These are phyloP conservation scores for Oleoguttula mirabilis DNA, from an alignment of 495 filamentous ascomycete genomes.

Conservation along the genomic window DNA sequence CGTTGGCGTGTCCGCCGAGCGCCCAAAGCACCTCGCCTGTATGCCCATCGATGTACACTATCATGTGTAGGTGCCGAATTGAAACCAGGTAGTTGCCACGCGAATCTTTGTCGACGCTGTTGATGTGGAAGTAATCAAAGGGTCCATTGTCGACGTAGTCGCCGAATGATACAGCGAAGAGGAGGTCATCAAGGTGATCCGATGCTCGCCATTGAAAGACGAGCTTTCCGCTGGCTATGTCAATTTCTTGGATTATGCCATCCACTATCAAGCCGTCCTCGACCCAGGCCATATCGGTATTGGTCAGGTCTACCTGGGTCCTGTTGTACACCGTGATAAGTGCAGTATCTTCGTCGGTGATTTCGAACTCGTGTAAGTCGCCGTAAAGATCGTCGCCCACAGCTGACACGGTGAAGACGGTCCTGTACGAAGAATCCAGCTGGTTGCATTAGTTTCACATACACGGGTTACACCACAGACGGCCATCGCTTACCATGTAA, in stretches of 20 bases:
- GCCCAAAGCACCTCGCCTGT: conserved; percentile 47
- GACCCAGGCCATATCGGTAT: conserved; percentile 31
- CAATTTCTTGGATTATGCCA: conserved; percentile 39
- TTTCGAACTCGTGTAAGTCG: conserved; percentile 17
- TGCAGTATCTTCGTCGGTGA: conserved; percentile 12
- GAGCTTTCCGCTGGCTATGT: conserved; percentile 38
- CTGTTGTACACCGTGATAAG: conserved; percentile 6
- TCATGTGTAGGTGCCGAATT: conserved; percentile 42
- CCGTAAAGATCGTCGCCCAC: conserved; percentile 11
- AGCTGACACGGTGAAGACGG: conserved; percentile 28
- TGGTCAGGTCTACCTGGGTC: conserved; percentile 32
- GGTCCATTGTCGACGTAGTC: conserved; percentile 19
- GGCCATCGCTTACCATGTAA: no score
- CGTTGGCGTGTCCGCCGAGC: conserved; percentile 34
- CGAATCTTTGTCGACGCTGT: conserved; percentile 45
- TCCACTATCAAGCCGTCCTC: conserved; percentile 25
- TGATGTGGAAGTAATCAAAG: conserved; percentile 56
- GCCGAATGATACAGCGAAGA: conserved; percentile 31
- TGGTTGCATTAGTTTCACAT: no score
- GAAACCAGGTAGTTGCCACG: conserved; percentile 49
- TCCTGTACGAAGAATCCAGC: conserved; percentile 38
- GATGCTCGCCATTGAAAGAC: conserved; percentile 43
- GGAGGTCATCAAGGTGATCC: conserved; percentile 36
- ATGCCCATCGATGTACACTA: conserved; percentile 47
- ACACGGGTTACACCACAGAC: no score